Evolutionary conservation across 179 eudicot species (phyloP).

Genomic region (Actinidia chinensis): DNA sequence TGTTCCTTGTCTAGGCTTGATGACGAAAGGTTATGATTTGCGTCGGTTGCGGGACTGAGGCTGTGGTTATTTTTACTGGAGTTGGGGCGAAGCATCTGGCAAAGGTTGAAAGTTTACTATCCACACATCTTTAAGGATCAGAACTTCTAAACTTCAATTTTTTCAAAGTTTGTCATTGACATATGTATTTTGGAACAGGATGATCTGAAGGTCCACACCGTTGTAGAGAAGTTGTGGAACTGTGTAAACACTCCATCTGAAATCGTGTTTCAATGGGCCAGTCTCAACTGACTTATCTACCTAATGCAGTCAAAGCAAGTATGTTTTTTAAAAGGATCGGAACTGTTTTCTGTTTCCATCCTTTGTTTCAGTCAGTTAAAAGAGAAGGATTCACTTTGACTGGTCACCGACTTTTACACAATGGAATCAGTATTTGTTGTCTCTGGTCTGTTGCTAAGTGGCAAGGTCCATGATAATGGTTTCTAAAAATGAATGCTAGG

Average conservation of each 20-base stretch:
- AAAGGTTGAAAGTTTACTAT: too few relatives aligned
- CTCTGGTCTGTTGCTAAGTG: too few relatives aligned
- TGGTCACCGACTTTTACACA: background rate
- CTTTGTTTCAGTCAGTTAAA: background rate
- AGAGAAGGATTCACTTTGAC: background rate
- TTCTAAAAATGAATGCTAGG: too few relatives aligned
- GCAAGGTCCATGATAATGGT: too few relatives aligned
- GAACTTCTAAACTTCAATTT: conserved; percentile 7
- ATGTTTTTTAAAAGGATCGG: conserved; percentile 12
- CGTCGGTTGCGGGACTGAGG: conserved; percentile 99
- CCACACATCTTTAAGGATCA: too few relatives aligned
- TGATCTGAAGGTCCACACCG: conserved; percentile 93
- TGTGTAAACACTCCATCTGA: conserved; percentile 97
- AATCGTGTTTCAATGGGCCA: conserved; percentile 96
- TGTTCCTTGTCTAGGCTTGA: conserved; percentile 61
- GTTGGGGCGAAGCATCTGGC: conserved; percentile 94
- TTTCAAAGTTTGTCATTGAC: background rate
- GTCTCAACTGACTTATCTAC: conserved; percentile 90
- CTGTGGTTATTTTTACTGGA: conserved; percentile 95
- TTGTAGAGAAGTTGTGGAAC: conserved; percentile 90
- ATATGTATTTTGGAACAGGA: conserved; percentile 42
- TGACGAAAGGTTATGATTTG: conserved; percentile 88
- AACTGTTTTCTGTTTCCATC: background rate
- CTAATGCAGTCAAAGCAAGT: conserved; percentile 93
- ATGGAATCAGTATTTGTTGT: conserved; percentile 10